A percentile compares a stretch with the other conserved stretches of the same genome.
Conservation (phyloP, 257 asterid species). For the Henckelia pumila region DNA sequence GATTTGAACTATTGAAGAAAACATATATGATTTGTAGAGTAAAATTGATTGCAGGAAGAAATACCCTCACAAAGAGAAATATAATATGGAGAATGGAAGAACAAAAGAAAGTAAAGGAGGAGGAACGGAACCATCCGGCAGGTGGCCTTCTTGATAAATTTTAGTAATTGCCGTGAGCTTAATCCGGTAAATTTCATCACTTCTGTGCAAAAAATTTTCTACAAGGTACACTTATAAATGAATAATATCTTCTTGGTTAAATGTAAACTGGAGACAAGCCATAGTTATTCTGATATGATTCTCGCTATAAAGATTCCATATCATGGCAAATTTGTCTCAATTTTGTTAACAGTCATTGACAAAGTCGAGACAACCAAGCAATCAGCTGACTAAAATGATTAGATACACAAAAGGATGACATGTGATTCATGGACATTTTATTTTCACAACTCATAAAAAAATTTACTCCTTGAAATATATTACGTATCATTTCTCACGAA, state of each 20-base stretch:
- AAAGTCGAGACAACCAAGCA: constrained; percentile 3
- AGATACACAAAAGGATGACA: neutral
- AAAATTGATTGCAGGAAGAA: neutral
- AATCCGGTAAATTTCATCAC: neutral
- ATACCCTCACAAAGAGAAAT: neutral
- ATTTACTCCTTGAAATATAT: neutral
- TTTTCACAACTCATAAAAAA: neutral
- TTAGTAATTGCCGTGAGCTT: neutral
- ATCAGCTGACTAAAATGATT: constrained; percentile 8
- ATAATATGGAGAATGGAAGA: neutral
- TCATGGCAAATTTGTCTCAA: constrained; percentile 11
- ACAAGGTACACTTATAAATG: neutral
- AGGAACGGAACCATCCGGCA: neutral
- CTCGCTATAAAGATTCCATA: constrained; percentile 4
- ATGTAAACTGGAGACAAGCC: neutral
- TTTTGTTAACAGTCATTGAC: constrained; percentile 7
- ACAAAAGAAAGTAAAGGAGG: neutral
- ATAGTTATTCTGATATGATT: neutral
- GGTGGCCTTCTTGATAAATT: neutral
- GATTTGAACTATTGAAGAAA: neutral
- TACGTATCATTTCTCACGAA: neutral
- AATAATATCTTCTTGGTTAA: neutral
- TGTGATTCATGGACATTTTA: neutral
- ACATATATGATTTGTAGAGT: constrained; percentile 4
- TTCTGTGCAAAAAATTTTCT: neutral